Conservation (phyloP, 2,329 filamentous ascomycete species). For the Clarireedia sp. region DNA sequence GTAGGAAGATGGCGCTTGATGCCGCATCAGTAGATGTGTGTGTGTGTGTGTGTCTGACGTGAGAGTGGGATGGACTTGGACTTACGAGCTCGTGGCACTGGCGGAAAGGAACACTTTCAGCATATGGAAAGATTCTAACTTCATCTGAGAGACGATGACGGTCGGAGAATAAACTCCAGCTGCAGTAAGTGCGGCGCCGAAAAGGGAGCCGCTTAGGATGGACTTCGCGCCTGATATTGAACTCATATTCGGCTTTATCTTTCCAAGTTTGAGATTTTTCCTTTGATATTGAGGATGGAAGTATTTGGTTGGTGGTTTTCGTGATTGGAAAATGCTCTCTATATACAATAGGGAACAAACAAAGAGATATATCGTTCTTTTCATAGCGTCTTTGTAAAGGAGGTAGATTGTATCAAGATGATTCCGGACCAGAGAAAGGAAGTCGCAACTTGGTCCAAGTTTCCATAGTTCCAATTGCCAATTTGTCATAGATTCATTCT, state of each 20-base stretch:
- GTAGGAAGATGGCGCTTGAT: constrained; percentile 38
- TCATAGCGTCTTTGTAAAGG: not conserved
- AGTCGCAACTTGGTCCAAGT: too few relatives aligned
- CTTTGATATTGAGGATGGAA: not conserved
- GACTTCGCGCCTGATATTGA: constrained; percentile 2
- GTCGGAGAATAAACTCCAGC: constrained; percentile 53
- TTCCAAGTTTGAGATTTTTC: not conserved
- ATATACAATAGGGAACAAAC: not conserved
- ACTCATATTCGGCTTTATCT: not conserved
- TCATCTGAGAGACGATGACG: constrained; percentile 54
- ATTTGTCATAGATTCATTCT: too few relatives aligned
- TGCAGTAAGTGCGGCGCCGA: constrained; percentile 53
- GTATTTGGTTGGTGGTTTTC: not conserved
- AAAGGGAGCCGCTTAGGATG: constrained; percentile 41
- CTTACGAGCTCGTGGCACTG: constrained; percentile 54
- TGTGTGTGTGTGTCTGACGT: not conserved
- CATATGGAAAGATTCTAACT: constrained; percentile 57
- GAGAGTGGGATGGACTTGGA: constrained; percentile 9
- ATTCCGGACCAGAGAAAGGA: too few relatives aligned
- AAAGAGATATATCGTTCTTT: not conserved
- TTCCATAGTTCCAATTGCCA: too few relatives aligned
- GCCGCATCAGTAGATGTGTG: not conserved
- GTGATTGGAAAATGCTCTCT: not conserved
- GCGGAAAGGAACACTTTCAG: constrained; percentile 55
- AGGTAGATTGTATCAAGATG: too few relatives aligned